Conservation (phyloP, 1,284 basidiomycete species). For the Wolfiporia cocos region DNA sequence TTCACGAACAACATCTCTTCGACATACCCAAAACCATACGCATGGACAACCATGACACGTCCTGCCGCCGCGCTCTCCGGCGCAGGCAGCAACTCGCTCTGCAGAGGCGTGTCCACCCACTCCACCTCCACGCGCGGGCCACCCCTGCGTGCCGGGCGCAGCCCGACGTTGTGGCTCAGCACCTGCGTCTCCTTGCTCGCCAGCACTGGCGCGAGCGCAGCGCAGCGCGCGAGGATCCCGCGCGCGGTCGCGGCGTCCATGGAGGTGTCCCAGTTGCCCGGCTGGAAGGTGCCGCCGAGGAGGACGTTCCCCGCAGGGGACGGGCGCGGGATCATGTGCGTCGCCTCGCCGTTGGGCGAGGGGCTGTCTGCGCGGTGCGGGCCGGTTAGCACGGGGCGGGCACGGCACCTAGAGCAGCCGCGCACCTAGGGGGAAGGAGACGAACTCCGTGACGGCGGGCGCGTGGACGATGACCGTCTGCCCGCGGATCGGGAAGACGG, state of each 20-base stretch:
- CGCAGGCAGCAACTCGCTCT: constrained; percentile 23
- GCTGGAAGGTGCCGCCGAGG: constrained; percentile 51
- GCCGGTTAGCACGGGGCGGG: constrained; percentile 78
- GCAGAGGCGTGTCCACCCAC: constrained; percentile 35
- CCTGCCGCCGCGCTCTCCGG: constrained; percentile 32
- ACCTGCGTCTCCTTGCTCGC: constrained; percentile 35
- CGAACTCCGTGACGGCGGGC: constrained; percentile 45
- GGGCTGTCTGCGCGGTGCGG: constrained; percentile 98
- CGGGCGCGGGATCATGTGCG: constrained; percentile 53
- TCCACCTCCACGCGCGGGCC: constrained; percentile 67
- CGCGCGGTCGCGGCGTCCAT: constrained; percentile 36
- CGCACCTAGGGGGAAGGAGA: constrained; percentile 18
- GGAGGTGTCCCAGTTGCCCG: constrained; percentile 41
- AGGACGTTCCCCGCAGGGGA: constrained; percentile 33
- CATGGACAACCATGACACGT: constrained; percentile 54
- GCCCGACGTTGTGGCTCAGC: constrained; percentile 57
- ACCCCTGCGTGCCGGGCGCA: constrained; percentile 64
- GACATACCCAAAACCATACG: constrained; percentile 50
- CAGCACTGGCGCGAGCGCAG: constrained; percentile 32
- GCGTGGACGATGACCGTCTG: constrained; percentile 79
- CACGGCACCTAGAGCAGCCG: not conserved
- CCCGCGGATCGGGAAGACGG: constrained; percentile 76
- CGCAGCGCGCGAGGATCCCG: constrained; percentile 40
- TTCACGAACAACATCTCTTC: constrained; percentile 1
- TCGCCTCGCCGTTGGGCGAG: constrained; percentile 20